Base-by-base conservation (phyloP, 2,329 filamentous ascomycete species). In the Pyricularia grisea region DNA sequence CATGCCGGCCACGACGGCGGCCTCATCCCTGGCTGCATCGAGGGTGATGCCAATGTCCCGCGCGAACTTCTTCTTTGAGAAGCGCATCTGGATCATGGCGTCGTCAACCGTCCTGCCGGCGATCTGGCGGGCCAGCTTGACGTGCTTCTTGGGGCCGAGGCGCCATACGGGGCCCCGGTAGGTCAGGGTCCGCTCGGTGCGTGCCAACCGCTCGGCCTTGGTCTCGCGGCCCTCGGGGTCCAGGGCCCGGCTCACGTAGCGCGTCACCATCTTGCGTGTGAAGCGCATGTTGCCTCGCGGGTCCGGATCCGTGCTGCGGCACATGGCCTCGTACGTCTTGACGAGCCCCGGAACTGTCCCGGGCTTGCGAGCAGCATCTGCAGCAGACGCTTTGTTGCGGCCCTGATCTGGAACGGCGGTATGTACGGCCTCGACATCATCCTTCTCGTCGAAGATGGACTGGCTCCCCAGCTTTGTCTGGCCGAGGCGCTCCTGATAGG, bases 51-150 rank as follows among this genome's bases (percentile, higher is more conserved):
- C 82, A 31, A 98, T 88, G 75, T 97, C 93, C 73, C 87, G 83
- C 7, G 94, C 92, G 72, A 91, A 91, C 82, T 93, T 94, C 87
- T 99, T 99, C 83, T 93, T 92, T 78, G 90, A 94, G 82, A 94
- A 98, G 69, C 90, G 88, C 92, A 99, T 97, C 84, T 99, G 95
- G 68, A 92, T 81, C 73, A 98, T 92, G 17, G 95, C 95, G 50
- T 99, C 94, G 70, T 96, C 93, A 71, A 99, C 84, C n/a, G 90
- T 90, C 86, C 97, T 98, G 73, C 95, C 95, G 2, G 89, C 86
- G 76, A 99, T 95, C 81, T 98, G 95, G 69, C 91, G 88, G 28
- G 94, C 90, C 67, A 99, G 82, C 74, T 92, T 90, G 68, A 90
- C 89, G 69, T 99, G 85, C 83, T 99, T 99, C 88, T 99, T 99